Conservation (phyloP, 2,329 filamentous ascomycete genomes). For the Tolypocladium inflatum region DNA sequence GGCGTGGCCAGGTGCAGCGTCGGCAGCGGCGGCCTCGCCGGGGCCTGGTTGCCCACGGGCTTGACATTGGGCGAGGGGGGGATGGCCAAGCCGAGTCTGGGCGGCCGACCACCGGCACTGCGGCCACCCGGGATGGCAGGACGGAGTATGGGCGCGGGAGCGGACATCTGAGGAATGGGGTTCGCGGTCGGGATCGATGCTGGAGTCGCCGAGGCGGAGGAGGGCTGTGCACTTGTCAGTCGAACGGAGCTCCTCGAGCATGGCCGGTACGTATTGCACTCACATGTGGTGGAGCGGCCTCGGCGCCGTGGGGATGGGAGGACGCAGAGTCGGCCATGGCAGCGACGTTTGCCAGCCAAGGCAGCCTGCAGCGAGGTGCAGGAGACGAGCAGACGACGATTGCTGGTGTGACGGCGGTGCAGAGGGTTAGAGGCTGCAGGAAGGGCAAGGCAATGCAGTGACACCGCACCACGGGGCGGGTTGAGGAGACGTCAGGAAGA, state of each 20-base stretch:
- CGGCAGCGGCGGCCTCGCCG: conserved; percentile 51
- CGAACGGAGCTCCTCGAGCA: background rate
- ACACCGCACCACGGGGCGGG: background rate
- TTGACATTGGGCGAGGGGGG: conserved; percentile 78
- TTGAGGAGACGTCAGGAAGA: background rate
- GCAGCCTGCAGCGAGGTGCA: conserved; percentile 3
- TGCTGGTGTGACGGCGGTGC: background rate
- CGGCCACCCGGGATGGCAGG: conserved; percentile 69
- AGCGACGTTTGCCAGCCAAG: conserved; percentile 8
- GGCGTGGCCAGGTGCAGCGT: conserved; percentile 79
- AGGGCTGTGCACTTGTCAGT: conserved; percentile 6
- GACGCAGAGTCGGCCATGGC: conserved; percentile 15
- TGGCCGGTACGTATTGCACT: background rate
- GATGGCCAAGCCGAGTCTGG: conserved; percentile 80
- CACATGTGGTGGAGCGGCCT: conserved; percentile 10
- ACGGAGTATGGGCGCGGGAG: conserved; percentile 71
- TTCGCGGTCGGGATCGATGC: conserved; percentile 22
- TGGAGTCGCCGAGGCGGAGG: conserved; percentile 12
- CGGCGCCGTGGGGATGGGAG: conserved; percentile 10
- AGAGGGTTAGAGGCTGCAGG: background rate
- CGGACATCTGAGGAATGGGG: conserved; percentile 53
- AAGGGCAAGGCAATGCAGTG: background rate
- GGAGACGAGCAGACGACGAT: conserved; percentile 1
- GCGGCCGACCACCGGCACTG: conserved; percentile 53
- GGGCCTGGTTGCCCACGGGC: conserved; percentile 51